Evolutionary conservation across 768 basidiomycete genomes (phyloP), one percentile per base, ranked within the genome.

Genomic region (Trichaptum fuscoviolaceum): DNA sequence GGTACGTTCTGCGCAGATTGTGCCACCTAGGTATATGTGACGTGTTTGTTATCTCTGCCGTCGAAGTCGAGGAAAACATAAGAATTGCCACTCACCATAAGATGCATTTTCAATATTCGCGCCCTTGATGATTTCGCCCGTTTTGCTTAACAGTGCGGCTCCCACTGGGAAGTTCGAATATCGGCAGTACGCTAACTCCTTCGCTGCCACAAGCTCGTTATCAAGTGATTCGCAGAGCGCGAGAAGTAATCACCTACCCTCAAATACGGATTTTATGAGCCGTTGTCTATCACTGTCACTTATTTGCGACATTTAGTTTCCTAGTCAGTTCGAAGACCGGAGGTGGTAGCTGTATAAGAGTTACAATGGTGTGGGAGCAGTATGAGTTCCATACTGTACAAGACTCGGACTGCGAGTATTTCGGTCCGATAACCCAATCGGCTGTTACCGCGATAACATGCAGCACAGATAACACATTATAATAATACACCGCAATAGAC

Each of bases 151-250:
- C 12, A 98, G 77, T 1, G 95, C 92, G 0, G 95, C 96, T 0
- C 96, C 96, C 18, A 98, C 96, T 8, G 90, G 87, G 74, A 99
- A 97, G 34, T 93, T 89, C 30, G 94, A 95, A 78, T 97, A 99
- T 0, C 87, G 93, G 35, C 80, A 85, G 76, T 97, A 96, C 0
- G 91, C 83, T 35, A 84, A 80, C 67, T 89, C 79, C 74, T 87
- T 91, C 15, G 87, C 91, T 92, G 73, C 15, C 42, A 12, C 42
- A 4, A 52, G 3, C 42, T 52, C 20, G 42, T 52, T 52, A 52
- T 52, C 42, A 52, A 12, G 20, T 52, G 42, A 12, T 52, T 52
- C 42, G 15, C 15, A 12, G 42, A 52, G 42, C 42, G 42, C 42
- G 20, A 52, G 3, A 52, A 20, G 42, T 6, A 52, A 20, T 52